phyloP scores from a whole-genome alignment of 768 basidiomycete genomes.

The Suillus occidentalis region DNA sequence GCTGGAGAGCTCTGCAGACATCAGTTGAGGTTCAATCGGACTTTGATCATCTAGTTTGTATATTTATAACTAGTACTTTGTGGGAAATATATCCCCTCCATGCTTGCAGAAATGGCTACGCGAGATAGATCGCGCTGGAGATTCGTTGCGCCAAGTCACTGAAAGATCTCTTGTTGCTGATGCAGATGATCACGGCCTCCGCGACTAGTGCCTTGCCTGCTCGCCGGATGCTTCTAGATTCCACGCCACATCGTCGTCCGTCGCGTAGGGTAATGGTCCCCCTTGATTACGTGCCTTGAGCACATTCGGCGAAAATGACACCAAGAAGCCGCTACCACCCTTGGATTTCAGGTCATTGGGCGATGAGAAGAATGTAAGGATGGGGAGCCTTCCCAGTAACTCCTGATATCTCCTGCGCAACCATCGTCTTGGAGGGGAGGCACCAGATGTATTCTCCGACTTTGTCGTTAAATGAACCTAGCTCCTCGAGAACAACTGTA shows the following conservation, averaged over 20 bases:
- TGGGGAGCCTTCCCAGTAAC: slow-evolving; percentile 61
- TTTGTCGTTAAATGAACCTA: slow-evolving; percentile 45
- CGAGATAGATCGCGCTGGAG: not conserved
- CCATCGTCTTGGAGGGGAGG: slow-evolving; percentile 27
- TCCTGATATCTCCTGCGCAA: slow-evolving; percentile 55
- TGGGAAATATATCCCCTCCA: not conserved
- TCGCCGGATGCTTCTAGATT: slow-evolving; percentile 14
- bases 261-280: slow-evolving; percentile 23
- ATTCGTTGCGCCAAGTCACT: not conserved
- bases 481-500: slow-evolving; percentile 41
- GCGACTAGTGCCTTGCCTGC: not conserved
- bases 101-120: not conserved
- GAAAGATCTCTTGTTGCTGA: not conserved
- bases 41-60: not conserved
- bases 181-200: not conserved
- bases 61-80: slow-evolving; percentile 15
- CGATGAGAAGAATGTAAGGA: slow-evolving; percentile 39
- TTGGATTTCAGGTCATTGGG: slow-evolving; percentile 1
- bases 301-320: slow-evolving; percentile 34
- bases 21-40: slow-evolving; percentile 14
- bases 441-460: slow-evolving; percentile 22
- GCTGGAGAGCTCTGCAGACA: slow-evolving; percentile 47
- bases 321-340: slow-evolving; percentile 23
- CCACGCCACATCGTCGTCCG: slow-evolving; percentile 38
- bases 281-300: slow-evolving; percentile 18